A percentile compares a stretch with the other conserved stretches of the same genome.
phyloP scores from a whole-genome alignment of 495 filamentous ascomycete genomes.

The Xylaria flabelliformis region DNA sequence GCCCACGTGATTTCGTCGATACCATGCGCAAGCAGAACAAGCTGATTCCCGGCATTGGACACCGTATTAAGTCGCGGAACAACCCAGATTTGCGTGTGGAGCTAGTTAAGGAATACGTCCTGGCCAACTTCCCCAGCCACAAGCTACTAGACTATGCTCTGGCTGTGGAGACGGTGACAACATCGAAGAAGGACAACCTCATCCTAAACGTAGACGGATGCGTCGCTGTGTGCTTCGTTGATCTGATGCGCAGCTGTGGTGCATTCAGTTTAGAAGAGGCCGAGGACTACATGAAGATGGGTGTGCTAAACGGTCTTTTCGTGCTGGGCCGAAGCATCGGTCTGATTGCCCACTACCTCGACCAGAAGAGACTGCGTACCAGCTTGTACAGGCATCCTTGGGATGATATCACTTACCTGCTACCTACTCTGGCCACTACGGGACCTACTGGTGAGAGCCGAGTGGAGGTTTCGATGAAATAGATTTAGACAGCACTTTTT shows the following conservation, averaged over 20 bases:
- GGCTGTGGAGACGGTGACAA: slow-evolving; percentile 96
- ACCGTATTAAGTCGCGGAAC: slow-evolving; percentile 99
- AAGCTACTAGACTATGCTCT: slow-evolving; percentile 98
- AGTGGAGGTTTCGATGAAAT: slow-evolving; percentile 80
- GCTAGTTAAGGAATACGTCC: slow-evolving; percentile 97
- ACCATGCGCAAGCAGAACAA: slow-evolving; percentile 99
- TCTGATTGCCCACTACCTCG: slow-evolving; percentile 98
- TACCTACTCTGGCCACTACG: slow-evolving; percentile 77
- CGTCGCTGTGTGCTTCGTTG: slow-evolving; percentile 98
- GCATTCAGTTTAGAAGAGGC: slow-evolving; percentile 87
- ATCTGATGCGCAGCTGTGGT: slow-evolving; percentile 96
- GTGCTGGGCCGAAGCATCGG: slow-evolving; percentile 94
- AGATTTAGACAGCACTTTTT: slow-evolving; percentile 30
- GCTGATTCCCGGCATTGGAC: slow-evolving; percentile 98
- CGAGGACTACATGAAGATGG: slow-evolving; percentile 87
- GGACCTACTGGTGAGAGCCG: slow-evolving; percentile 83
- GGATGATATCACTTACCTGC: slow-evolving; percentile 97
- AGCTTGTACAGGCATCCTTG: slow-evolving; percentile 98
- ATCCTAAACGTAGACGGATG: slow-evolving; percentile 99
- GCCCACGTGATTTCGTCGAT: slow-evolving; percentile 98
- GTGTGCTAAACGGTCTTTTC: slow-evolving; percentile 98
- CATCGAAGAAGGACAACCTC: slow-evolving; percentile 99
- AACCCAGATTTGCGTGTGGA: slow-evolving; percentile 99
- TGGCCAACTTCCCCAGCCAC: slow-evolving; percentile 94
- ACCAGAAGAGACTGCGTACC: slow-evolving; percentile 98